Evolutionary conservation across 2,329 filamentous ascomycete genomes (phyloP).

Genomic region (Arthrobotrys conoides): DNA sequence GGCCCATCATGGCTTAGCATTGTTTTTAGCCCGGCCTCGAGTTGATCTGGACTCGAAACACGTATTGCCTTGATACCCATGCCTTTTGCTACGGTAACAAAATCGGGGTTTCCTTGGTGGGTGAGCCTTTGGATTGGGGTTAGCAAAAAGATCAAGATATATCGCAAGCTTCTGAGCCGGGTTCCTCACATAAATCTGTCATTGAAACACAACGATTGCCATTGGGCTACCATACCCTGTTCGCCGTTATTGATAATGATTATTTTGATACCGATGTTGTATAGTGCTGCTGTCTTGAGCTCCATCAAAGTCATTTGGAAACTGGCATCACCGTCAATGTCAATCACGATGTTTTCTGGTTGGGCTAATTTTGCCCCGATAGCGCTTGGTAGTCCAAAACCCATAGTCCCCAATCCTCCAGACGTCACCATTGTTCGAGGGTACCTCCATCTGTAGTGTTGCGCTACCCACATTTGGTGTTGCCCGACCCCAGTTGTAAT

Average conservation of each 20-base stretch:
- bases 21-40: slow-evolving; percentile 85
- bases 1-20: slow-evolving; percentile 83
- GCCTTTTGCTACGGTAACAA: slow-evolving; percentile 89
- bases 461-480: slow-evolving; percentile 98
- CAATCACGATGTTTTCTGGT: slow-evolving; percentile 86
- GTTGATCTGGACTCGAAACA: slow-evolving; percentile 80
- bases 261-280: slow-evolving; percentile 95
- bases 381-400: slow-evolving; percentile 91
- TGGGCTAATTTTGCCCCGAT: slow-evolving; percentile 93
- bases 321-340: slow-evolving; percentile 98
- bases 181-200: slow-evolving; percentile 77
- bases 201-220: slow-evolving; percentile 97
- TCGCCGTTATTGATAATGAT: slow-evolving; percentile 97
- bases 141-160: not conserved
- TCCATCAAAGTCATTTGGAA: slow-evolving; percentile 99
- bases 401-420: slow-evolving; percentile 97
- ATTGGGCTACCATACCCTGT: slow-evolving; percentile 98
- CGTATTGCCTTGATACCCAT: slow-evolving; percentile 86
- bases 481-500: slow-evolving; percentile 96
- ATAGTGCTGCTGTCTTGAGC: slow-evolving; percentile 90
- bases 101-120: slow-evolving; percentile 94
- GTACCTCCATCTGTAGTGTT: slow-evolving; percentile 94
- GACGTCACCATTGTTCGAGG: slow-evolving; percentile 96
- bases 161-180: not conserved
- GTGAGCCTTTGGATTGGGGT: not conserved